These are phyloP conservation scores for Hemileccinum rubropunctum DNA, from an alignment of 768 basidiomycete species.

Conservation along the genomic window DNA sequence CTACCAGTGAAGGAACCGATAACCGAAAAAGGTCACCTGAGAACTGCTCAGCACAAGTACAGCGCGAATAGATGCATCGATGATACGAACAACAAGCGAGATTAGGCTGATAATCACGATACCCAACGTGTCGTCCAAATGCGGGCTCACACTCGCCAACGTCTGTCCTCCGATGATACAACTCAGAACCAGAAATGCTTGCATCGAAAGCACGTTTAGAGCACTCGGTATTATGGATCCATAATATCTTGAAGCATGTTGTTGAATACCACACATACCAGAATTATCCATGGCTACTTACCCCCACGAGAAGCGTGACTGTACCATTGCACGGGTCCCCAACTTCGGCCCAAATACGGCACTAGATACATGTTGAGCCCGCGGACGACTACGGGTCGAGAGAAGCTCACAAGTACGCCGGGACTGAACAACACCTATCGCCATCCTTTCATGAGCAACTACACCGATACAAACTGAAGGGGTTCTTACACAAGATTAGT, in stretches of 20 bases:
- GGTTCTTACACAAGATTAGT: constrained; percentile 43
- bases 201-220: constrained; percentile 48
- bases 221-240: constrained; percentile 40
- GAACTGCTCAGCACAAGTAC: background rate
- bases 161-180: constrained; percentile 64
- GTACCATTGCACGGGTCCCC: constrained; percentile 58
- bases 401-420: constrained; percentile 37
- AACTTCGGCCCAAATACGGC: constrained; percentile 53
- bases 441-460: background rate
- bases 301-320: constrained; percentile 54
- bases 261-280: background rate
- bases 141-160: constrained; percentile 44
- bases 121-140: constrained; percentile 29
- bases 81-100: constrained; percentile 27
- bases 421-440: constrained; percentile 32
- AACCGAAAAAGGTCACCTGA: constrained; percentile 63
- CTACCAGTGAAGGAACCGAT: constrained; percentile 57
- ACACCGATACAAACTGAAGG: background rate
- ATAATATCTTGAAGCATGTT: constrained; percentile 33
- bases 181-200: constrained; percentile 58
- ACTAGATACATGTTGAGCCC: constrained; percentile 23
- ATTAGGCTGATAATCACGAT: constrained; percentile 34
- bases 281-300: constrained; percentile 23
- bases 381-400: background rate
- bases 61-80: background rate